These are phyloP conservation scores for Polygonum aviculare DNA, from an alignment of 148 eudicot species.

Conservation along the genomic window DNA sequence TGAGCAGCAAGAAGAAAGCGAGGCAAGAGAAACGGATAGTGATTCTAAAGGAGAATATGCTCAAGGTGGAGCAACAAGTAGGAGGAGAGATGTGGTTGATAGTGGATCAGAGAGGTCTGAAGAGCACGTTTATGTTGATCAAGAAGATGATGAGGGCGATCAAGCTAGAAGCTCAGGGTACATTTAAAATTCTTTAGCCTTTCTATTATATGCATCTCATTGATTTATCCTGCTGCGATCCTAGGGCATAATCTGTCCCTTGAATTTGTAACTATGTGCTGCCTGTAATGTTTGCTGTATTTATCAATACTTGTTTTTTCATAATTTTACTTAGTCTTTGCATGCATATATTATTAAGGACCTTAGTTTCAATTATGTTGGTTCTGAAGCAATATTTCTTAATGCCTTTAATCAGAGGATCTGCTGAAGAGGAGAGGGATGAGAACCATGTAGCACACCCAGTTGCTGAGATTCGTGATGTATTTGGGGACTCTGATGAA, in stretches of 20 bases:
- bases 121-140: constrained; percentile 69
- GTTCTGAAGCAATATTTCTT: neutral
- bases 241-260: neutral
- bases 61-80: constrained; percentile 68
- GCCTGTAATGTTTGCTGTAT: neutral
- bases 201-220: neutral
- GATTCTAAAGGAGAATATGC: constrained; percentile 67
- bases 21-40: constrained; percentile 68
- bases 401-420: constrained; percentile 27
- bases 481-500: constrained; percentile 99
- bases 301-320: neutral
- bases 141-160: constrained; percentile 87
- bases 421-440: constrained; percentile 73
- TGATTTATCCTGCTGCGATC: neutral
- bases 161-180: constrained; percentile 76
- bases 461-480: constrained; percentile 88
- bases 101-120: constrained; percentile 93
- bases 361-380: neutral
- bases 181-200: neutral
- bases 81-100: constrained; percentile 60
- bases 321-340: neutral
- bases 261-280: neutral
- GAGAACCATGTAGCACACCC: constrained; percentile 45
- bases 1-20: constrained; percentile 78
- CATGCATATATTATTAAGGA: neutral